These are phyloP conservation scores for Ganoderma resinaceum DNA, from an alignment of 1,284 basidiomycete species.

Conservation along the genomic window DNA sequence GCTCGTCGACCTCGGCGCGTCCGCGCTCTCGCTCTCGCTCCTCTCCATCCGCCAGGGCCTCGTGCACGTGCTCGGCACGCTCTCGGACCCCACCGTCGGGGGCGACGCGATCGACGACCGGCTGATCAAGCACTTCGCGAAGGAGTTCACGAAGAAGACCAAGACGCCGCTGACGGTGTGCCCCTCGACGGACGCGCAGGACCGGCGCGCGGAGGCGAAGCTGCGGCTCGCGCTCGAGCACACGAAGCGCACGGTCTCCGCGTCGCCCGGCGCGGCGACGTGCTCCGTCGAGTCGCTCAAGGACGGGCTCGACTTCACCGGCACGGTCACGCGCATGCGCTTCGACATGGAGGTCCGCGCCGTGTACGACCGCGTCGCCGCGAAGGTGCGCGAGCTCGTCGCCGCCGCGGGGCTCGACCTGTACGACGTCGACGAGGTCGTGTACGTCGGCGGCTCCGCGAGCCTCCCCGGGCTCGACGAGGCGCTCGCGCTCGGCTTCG, in stretches of 20 bases:
- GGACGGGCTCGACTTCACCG: slow-evolving; percentile 93
- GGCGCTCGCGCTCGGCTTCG: slow-evolving; percentile 73
- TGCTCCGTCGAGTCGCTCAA: slow-evolving; percentile 95
- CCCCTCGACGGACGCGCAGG: slow-evolving; percentile 62
- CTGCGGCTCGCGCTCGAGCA: slow-evolving; percentile 93
- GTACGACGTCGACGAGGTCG: slow-evolving; percentile 87
- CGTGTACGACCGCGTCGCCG: slow-evolving; percentile 77
- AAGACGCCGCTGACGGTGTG: slow-evolving; percentile 77
- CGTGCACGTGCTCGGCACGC: slow-evolving; percentile 59
- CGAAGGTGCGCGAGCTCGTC: slow-evolving; percentile 70
- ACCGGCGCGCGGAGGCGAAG: slow-evolving; percentile 93
- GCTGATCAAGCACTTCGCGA: slow-evolving; percentile 91
- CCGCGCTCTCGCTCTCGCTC: slow-evolving; percentile 65
- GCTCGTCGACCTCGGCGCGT: slow-evolving; percentile 75
- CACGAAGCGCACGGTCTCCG: slow-evolving; percentile 93
- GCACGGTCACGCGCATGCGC: slow-evolving; percentile 91
- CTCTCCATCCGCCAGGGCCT: slow-evolving; percentile 75
- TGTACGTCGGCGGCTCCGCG: slow-evolving; percentile 91
- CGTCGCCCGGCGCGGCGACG: slow-evolving; percentile 87
- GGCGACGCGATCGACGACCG: slow-evolving; percentile 81
- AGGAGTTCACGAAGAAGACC: slow-evolving; percentile 98
- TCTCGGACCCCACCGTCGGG: slow-evolving; percentile 54
- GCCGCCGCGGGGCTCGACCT: slow-evolving; percentile 72
- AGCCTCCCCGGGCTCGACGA: slow-evolving; percentile 88
- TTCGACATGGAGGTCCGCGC: slow-evolving; percentile 88